A percentile compares a stretch with the other conserved stretches of the same genome.
These are phyloP conservation scores for Lunasporangiospora selenospora DNA, from an alignment of 192 early-diverging fungal genomes.

Conservation along the genomic window DNA sequence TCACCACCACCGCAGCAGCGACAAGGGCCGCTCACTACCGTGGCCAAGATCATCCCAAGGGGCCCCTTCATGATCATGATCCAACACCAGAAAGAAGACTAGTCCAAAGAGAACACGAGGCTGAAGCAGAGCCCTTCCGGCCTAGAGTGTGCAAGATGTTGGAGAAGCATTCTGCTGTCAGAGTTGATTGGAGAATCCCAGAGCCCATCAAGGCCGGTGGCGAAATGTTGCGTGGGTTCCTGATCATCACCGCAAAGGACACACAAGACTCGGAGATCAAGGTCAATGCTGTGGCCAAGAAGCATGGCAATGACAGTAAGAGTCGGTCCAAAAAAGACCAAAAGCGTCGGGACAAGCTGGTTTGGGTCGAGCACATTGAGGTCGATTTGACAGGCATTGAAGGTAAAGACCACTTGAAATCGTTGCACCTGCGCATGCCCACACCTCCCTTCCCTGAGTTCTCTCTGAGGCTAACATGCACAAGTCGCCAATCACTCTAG, in stretches of 20 bases:
- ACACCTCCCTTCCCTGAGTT: too few relatives aligned
- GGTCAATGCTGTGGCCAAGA: not conserved
- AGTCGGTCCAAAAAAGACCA: not conserved
- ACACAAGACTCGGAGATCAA: slow-evolving; percentile 7
- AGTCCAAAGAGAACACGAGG: too few relatives aligned
- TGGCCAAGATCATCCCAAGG: not conserved
- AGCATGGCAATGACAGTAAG: not conserved
- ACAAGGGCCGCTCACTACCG: too few relatives aligned
- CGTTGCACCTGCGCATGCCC: too few relatives aligned
- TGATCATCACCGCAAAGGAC: slow-evolving; percentile 31
- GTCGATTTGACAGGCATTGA: slow-evolving; percentile 35
- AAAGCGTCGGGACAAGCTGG: not conserved
- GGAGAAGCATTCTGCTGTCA: slow-evolving; percentile 20
- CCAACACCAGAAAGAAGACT: too few relatives aligned
- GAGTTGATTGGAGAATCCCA: slow-evolving; percentile 35
- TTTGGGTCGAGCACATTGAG: slow-evolving; percentile 29
- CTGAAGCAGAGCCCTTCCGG: too few relatives aligned
- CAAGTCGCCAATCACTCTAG: too few relatives aligned
- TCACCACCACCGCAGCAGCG: not conserved
- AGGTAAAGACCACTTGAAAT: too few relatives aligned
- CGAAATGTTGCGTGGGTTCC: slow-evolving; percentile 21
- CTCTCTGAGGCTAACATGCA: too few relatives aligned
- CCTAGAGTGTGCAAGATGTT: slow-evolving; percentile 35
- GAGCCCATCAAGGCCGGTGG: slow-evolving; percentile 42
- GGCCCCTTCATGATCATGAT: not conserved